Base-by-base conservation (phyloP, 805 yeast genomes). In the Yamadazyma insecticola region DNA sequence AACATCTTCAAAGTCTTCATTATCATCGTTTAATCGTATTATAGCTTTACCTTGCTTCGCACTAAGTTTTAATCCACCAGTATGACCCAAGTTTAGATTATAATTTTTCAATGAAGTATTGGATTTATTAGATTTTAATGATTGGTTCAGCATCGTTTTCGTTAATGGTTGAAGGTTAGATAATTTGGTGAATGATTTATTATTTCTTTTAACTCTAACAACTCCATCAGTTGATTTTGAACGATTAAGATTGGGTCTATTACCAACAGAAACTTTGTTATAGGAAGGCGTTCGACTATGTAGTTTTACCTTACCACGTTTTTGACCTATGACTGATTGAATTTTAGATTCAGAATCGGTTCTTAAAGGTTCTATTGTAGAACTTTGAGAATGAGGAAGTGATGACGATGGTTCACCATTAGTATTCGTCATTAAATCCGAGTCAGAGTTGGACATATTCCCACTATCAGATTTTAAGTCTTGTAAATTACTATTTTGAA, bases 151-250 rank as follows among this genome's bases (percentile, higher is more conserved):
- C n/a, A 42, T 28, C 3, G 66, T 53, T 29, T 53, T 53, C 7
- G 66, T 60, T 24, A 60, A 42, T 7, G 67, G 67, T 22, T 58
- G 65, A n/a, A 63, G 39, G 4, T 57, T 57, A 4, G 53, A 35
- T 11, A 61, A 30, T 41, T 62, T 65, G 5, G 67, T 61, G 24
- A 49, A 51, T 2, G 69, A 62, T 17, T 66, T 43, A 40, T 55
- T 59, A 36, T 53, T 62, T 24, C 67, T 39, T 26, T 42, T 43
- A 13, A 53, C 37, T 25, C 57, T 48, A 7, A 51, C 33, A 13
- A 64, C 48, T 1, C 63, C 69, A 33, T 65, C 71, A 2, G 68
- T 53, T 7, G 70, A 63, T 31, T 61, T 64, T 13, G 69, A 61
- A 32, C 70, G 41, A 39, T 50, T 54, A 28, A 65, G 45, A 16